Evolutionary conservation across 148 eudicot species (phyloP), one percentile per base, ranked within the genome.

Genomic region (Chenopodium formosanum): DNA sequence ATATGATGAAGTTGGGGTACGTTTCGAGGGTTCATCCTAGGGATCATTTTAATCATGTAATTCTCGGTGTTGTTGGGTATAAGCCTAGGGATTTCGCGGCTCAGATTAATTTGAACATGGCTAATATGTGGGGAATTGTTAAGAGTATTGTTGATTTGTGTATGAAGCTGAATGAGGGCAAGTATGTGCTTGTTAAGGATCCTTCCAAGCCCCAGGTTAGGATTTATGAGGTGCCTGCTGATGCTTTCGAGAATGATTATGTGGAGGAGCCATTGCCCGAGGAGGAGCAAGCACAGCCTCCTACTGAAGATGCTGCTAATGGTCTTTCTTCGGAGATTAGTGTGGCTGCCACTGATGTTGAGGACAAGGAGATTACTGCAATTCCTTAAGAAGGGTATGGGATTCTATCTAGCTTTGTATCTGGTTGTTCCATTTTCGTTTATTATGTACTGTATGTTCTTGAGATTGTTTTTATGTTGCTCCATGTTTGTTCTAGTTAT

Each of bases 41-140:
- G 78, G 99, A 93, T 90, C 97, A 93, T 86, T 93, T 88, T 62
- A 92, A 95, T 58, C 99, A 95, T 88, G 97, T 91, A 16, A 89
- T 95, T 52, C 80, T 95, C 67, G 97, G 94, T 70, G 94, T 93
- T 74, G 99, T 92, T 64, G 99, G 99, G 58, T 92, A 96, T 73
- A 96, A 96, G 88, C 99, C 99, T 0, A 92, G 75, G 84, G 99
- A 94, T 63, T 96, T 96, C 50, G 99, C 99, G 1, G 78, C 95
- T 0, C 98, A 96, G 89, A 96, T 96, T 47, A 96, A 96, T 79
- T 75, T 96, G 88, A 96, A 92, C 74, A 85, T 89, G 62, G 65
- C 87, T 1, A 96, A 96, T 86, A 96, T 96, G 99, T 96, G 99
- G 99, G 99, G 99, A 2, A 94, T 96, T 83, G 97, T 96, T 31